Base-by-base conservation (phyloP, 2,329 filamentous ascomycete genomes). In the Fusarium buxicola region DNA sequence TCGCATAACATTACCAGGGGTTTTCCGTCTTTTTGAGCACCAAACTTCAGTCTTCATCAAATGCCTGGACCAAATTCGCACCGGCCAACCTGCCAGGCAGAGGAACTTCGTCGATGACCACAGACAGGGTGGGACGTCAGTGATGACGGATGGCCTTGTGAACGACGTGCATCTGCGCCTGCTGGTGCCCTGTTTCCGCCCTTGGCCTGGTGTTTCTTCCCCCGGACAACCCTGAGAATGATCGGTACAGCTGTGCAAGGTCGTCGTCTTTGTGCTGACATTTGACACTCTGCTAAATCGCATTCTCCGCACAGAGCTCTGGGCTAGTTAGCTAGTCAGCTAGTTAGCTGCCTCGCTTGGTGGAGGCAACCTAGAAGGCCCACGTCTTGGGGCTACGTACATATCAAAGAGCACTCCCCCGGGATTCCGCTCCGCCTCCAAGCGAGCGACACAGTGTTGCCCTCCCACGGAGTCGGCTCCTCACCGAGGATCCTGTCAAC, bases 401-500 rank as follows among this genome's bases (percentile, higher is more conserved):
- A 62, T 54, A 65, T 65, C 45, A 41, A 31, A 61, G 28, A 52
- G 54, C 21, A 47, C 47, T 40, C 60, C 44, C 58, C 35, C 24
- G 40, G 51, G 30, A 60, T 57, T 39, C 60, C 55, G 58, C 55
- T 49, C 49, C 53, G 45, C 43, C 59, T 61, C 48, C 59, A 60
- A 65, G 58, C 62, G 49, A 66, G 51, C 53, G 56, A 58, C 59
- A 66, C 63, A 53, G 63, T 64, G 61, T 52, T 61, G 60, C 61
- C 56, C 55, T 64, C 55, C 50, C 50, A 58, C 49, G 46, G 51
- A 54, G 57, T 45, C 44, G 43, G 40, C 54, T 49, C 46, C 52
- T 38, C 39, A 53, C 43, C 53, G 25, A 57, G 63, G 53, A 61
- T 64, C 63, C 65, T 63, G 58, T 57, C 47, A 48, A 54, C 50